Conservation (phyloP, 2,329 filamentous ascomycete species). For the Ceratocystiopsis sp. region DNA sequence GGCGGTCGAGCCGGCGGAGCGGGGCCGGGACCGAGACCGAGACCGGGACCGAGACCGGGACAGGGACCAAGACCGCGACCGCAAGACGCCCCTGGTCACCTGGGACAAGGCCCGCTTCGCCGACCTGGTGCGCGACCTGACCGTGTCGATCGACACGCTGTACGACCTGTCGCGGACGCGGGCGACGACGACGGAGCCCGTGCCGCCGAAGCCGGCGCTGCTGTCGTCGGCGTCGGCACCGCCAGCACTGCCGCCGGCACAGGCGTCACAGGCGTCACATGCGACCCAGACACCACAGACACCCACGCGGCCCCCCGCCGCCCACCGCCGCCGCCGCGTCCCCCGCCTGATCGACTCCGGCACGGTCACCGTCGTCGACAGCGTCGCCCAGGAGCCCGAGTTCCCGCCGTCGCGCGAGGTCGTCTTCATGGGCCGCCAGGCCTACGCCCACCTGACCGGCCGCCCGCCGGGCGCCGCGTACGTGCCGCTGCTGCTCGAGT, state of each 20-base stretch:
- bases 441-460: conserved; percentile 30
- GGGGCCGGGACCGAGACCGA: conserved; percentile 19
- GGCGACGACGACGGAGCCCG: conserved; percentile 19
- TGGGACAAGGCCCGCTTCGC: conserved; percentile 61
- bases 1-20: not conserved
- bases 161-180: conserved; percentile 59
- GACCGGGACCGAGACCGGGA: conserved; percentile 20
- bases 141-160: conserved; percentile 61
- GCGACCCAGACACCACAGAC: no score
- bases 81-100: conserved; percentile 38
- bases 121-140: conserved; percentile 57
- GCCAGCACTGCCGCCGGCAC: no score
- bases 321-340: conserved; percentile 40
- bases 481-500: conserved; percentile 51
- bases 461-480: conserved; percentile 26
- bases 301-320: no score
- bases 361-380: conserved; percentile 30
- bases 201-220: conserved; percentile 15
- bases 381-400: no score
- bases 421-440: conserved; percentile 33
- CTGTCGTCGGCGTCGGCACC: not conserved
- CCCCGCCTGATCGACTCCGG: conserved; percentile 41
- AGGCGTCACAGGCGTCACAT: no score
- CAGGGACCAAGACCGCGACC: conserved; percentile 18
- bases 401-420: conserved; percentile 22